Percentiles rank a stretch among this genome's conserved stretches.
Conservation (phyloP, 768 basidiomycete genomes). For the Podaxis sp. region DNA sequence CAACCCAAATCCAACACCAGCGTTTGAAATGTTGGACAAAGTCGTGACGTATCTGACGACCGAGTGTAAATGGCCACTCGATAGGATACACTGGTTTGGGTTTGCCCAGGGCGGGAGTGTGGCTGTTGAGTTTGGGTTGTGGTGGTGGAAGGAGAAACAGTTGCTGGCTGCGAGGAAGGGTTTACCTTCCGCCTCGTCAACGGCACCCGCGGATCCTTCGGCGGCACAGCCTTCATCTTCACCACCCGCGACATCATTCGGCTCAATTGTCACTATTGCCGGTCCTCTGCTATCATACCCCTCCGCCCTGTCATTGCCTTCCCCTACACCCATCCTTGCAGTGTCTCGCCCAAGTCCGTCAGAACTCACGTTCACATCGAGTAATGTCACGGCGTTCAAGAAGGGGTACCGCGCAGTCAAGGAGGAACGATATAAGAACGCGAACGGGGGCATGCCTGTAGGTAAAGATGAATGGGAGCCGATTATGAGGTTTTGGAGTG, state of each 20-base stretch:
- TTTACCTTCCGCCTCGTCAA: background rate
- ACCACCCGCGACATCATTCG: constrained; percentile 38
- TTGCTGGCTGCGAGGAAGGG: constrained; percentile 19
- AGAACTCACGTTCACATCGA: constrained; percentile 40
- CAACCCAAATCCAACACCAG: constrained; percentile 70
- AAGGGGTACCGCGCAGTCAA: constrained; percentile 54
- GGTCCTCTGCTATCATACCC: constrained; percentile 82
- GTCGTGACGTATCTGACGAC: constrained; percentile 55
- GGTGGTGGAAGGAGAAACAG: constrained; percentile 47
- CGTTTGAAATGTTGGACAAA: constrained; percentile 52
- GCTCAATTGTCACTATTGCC: constrained; percentile 64
- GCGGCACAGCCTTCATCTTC: constrained; percentile 11
- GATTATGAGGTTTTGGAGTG: constrained; percentile 88
- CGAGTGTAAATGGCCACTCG: constrained; percentile 62
- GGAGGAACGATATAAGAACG: constrained; percentile 47
- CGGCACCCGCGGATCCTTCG: background rate
- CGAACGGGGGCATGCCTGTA: constrained; percentile 66
- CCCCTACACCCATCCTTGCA: constrained; percentile 62
- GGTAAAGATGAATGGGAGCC: constrained; percentile 78
- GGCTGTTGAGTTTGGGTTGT: constrained; percentile 63
- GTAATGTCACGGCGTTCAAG: constrained; percentile 48
- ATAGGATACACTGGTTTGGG: constrained; percentile 82
- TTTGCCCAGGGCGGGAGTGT: constrained; percentile 87
- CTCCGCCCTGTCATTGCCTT: constrained; percentile 42
- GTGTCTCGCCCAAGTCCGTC: constrained; percentile 53